These are phyloP conservation scores for Bruguiera sexangula DNA, from an alignment of 345 rosid genomes.

Conservation along the genomic window DNA sequence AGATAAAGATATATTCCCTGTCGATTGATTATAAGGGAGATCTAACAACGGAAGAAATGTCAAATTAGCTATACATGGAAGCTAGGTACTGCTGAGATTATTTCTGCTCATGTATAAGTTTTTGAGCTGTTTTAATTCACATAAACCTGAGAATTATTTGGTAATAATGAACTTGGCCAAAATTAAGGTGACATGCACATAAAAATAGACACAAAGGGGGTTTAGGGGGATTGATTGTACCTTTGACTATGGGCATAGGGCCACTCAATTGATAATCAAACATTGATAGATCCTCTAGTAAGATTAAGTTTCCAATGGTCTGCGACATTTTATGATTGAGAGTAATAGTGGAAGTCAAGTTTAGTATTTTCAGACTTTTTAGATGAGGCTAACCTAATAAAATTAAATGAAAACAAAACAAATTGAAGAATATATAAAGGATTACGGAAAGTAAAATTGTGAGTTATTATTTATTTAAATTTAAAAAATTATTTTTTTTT, in stretches of 20 bases:
- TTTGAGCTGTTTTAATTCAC: not conserved
- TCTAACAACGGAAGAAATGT: not conserved
- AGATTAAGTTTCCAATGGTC: too few relatives aligned
- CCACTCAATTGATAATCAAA: too few relatives aligned
- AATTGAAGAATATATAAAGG: not conserved
- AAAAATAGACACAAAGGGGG: too few relatives aligned
- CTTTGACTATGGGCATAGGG: too few relatives aligned
- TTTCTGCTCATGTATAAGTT: not conserved
- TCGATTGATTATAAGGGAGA: not conserved
- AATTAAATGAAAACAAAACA: not conserved
- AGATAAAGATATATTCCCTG: not conserved
- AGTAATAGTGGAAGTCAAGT: not conserved
- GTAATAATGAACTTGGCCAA: not conserved
- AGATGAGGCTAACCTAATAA: not conserved
- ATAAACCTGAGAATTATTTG: not conserved
- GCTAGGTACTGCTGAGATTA: not conserved
- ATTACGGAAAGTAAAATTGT: too few relatives aligned
- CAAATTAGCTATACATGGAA: not conserved
- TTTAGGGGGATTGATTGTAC: too few relatives aligned
- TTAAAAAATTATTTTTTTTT: too few relatives aligned
- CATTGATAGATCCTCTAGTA: too few relatives aligned
- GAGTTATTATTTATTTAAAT: too few relatives aligned
- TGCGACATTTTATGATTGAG: too few relatives aligned
- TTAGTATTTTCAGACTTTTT: not conserved
- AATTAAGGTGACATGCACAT: too few relatives aligned